Percentiles rank a stretch among this genome's conserved stretches.
These are phyloP conservation scores for Rossbeevera mucosa DNA, from an alignment of 768 basidiomycete species.

Conservation along the genomic window DNA sequence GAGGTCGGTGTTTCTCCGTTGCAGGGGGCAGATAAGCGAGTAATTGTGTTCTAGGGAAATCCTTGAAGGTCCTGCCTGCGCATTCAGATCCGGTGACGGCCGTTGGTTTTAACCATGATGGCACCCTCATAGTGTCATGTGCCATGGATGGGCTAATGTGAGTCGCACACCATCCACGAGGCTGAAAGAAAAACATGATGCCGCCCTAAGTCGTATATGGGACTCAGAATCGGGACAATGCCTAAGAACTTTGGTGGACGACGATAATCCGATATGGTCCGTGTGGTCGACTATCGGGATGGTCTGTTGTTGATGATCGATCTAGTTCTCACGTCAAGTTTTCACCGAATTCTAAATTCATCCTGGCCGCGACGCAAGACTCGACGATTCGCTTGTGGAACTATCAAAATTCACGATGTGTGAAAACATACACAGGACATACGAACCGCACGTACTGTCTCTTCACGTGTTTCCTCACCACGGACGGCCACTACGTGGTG, in stretches of 20 bases:
- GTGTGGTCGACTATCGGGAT: conserved; percentile 11
- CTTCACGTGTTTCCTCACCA: conserved; percentile 59
- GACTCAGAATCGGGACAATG: conserved; percentile 97
- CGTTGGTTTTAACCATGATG: conserved; percentile 91
- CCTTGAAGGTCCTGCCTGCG: conserved; percentile 85
- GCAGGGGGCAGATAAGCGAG: neutral
- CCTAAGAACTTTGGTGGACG: conserved; percentile 93
- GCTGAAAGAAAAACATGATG: neutral
- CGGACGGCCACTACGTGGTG: conserved; percentile 63
- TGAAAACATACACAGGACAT: conserved; percentile 91
- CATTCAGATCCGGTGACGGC: conserved; percentile 97
- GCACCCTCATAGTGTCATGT: conserved; percentile 89
- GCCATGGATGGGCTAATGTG: conserved; percentile 98
- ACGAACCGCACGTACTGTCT: conserved; percentile 82
- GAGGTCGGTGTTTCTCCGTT: conserved; percentile 46
- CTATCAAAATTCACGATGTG: conserved; percentile 82
- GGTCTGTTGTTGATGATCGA: conserved; percentile 7
- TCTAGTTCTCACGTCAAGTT: conserved; percentile 81
- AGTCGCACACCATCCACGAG: conserved; percentile 22
- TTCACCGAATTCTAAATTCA: conserved; percentile 87
- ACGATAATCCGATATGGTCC: conserved; percentile 91
- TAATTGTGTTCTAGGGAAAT: conserved; percentile 50
- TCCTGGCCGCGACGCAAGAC: conserved; percentile 90
- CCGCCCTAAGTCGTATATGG: conserved; percentile 79
- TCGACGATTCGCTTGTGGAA: conserved; percentile 95